Evolutionary conservation across 148 eudicot genomes (phyloP).

Genomic region (Pharnaceum exiguum): DNA sequence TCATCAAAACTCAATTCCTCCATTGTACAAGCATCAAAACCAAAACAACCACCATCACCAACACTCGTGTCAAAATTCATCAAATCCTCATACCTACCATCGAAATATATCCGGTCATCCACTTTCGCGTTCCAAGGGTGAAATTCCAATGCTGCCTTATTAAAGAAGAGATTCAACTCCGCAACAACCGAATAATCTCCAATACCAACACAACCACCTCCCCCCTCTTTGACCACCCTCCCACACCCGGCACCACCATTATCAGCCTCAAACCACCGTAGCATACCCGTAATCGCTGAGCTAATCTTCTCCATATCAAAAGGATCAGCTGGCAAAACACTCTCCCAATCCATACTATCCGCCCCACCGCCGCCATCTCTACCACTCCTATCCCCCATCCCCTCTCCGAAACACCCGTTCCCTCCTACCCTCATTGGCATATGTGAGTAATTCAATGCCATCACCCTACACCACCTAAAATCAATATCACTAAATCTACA

Average conservation of each 20-base stretch:
- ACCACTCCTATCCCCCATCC: slow-evolving; percentile 35
- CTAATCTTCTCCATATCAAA: slow-evolving; percentile 89
- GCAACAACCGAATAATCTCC: slow-evolving; percentile 43
- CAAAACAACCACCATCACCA: slow-evolving; percentile 9
- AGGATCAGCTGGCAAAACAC: slow-evolving; percentile 86
- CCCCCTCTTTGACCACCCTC: slow-evolving; percentile 26
- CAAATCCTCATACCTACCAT: slow-evolving; percentile 5
- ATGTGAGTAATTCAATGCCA: slow-evolving; percentile 81
- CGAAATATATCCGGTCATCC: slow-evolving; percentile 24
- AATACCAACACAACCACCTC: slow-evolving; percentile 19
- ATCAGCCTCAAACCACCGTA: slow-evolving; percentile 56
- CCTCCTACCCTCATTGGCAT: slow-evolving; percentile 51
- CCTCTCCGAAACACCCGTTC: slow-evolving; percentile 44
- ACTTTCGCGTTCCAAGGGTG: slow-evolving; percentile 25
- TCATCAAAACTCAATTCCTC: slow-evolving; percentile 2
- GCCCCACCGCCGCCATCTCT: slow-evolving; percentile 36
- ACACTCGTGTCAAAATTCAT: slow-evolving; percentile 6
- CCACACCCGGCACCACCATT: slow-evolving; percentile 47
- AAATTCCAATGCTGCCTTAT: slow-evolving; percentile 39
- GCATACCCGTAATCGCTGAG: slow-evolving; percentile 72
- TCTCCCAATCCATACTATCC: slow-evolving; percentile 33
- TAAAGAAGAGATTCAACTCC: slow-evolving; percentile 50
- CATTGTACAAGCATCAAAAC: slow-evolving; percentile 8
- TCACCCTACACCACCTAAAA: slow-evolving; percentile 16
- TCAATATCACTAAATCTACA: slow-evolving; percentile 13